phyloP scores from a whole-genome alignment of 2,329 filamentous ascomycete genomes.

The Spiromastix sp. region DNA sequence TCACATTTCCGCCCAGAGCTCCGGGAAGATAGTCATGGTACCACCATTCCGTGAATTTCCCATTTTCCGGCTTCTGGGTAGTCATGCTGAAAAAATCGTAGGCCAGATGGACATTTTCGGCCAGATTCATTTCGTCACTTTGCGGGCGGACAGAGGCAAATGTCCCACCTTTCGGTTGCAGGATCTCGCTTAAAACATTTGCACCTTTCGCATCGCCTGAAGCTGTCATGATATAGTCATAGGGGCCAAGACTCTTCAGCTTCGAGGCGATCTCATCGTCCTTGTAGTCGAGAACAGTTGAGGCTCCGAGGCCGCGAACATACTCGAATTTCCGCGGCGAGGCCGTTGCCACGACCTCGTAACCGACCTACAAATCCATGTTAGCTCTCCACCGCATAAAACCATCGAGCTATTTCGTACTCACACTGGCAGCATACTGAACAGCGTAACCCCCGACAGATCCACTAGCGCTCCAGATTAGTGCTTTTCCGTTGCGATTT shows the following conservation, averaged over 20 bases:
- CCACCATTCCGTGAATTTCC: conserved; percentile 2
- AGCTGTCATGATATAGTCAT: conserved; percentile 3
- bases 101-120: background rate
- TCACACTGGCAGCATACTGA: no score
- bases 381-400: no score
- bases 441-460: no score
- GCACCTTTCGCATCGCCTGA: conserved; percentile 4
- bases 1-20: conserved; percentile 1
- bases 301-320: background rate
- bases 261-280: background rate
- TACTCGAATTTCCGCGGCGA: no score
- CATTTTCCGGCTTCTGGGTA: conserved; percentile 3
- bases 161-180: conserved; percentile 3
- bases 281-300: conserved; percentile 1
- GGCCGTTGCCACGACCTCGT: no score
- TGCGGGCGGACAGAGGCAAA: conserved; percentile 1
- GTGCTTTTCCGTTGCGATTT: no score
- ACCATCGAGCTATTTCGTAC: no score
- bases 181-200: conserved; percentile 1
- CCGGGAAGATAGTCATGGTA: conserved; percentile 2
- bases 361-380: no score
- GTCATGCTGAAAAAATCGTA: conserved; percentile 1
- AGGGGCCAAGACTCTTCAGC: conserved; percentile 1
- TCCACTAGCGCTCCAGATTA: no score
- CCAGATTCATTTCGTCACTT: background rate